These are phyloP conservation scores for Phellopilus nigrolimitatus DNA, from an alignment of 1,284 basidiomycete genomes.

Conservation along the genomic window DNA sequence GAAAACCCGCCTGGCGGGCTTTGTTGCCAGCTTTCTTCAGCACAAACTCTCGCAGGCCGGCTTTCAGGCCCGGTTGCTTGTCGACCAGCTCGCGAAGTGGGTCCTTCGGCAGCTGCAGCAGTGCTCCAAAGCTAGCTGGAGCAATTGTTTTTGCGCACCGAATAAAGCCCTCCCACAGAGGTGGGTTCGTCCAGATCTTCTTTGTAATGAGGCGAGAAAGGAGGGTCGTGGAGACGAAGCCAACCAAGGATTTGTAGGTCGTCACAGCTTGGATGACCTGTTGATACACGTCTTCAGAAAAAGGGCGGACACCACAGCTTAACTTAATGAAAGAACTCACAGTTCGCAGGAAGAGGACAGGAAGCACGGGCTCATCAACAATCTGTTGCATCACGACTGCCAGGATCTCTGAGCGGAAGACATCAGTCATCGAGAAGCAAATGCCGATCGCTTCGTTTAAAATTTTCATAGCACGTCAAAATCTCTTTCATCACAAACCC, in stretches of 20 bases:
- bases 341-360: slow-evolving; percentile 92
- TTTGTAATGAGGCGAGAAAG: slow-evolving; percentile 93
- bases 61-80: slow-evolving; percentile 82
- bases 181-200: slow-evolving; percentile 94
- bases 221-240: slow-evolving; percentile 92
- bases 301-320: not conserved
- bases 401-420: slow-evolving; percentile 94
- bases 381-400: slow-evolving; percentile 97
- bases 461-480: slow-evolving; percentile 35
- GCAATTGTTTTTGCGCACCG: slow-evolving; percentile 90
- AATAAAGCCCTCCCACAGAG: slow-evolving; percentile 98
- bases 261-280: slow-evolving; percentile 96
- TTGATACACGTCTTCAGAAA: slow-evolving; percentile 12
- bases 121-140: slow-evolving; percentile 85
- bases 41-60: slow-evolving; percentile 81
- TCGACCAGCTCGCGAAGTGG: slow-evolving; percentile 87
- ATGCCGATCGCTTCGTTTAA: slow-evolving; percentile 97
- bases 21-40: slow-evolving; percentile 80
- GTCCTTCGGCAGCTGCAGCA: slow-evolving; percentile 90
- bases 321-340: slow-evolving; percentile 48
- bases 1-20: slow-evolving; percentile 73
- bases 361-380: slow-evolving; percentile 86
- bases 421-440: slow-evolving; percentile 97
- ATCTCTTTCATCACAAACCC: slow-evolving; percentile 17
- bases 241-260: slow-evolving; percentile 90